Evolutionary conservation across 805 yeast genomes (phyloP).

Genomic region (Candida wancherniae): DNA sequence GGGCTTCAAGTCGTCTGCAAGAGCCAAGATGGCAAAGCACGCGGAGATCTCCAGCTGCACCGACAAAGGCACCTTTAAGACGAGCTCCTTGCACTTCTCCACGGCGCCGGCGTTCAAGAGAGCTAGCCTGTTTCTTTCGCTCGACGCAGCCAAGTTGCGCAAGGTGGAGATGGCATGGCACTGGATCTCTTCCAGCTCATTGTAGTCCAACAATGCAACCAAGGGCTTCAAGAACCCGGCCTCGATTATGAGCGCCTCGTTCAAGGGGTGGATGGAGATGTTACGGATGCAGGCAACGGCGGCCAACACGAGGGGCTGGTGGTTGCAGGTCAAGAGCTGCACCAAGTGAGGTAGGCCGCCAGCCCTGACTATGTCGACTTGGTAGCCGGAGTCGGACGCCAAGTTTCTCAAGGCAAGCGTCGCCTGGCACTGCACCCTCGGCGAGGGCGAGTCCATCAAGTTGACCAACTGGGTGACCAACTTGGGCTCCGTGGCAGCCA

Average conservation of each 20-base stretch:
- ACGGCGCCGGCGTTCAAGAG: conserved; percentile 94
- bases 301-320: conserved; percentile 88
- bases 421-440: conserved; percentile 97
- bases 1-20: conserved; percentile 90
- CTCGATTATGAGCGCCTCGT: conserved; percentile 92
- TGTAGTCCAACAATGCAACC: conserved; percentile 75
- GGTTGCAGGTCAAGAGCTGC: conserved; percentile 80
- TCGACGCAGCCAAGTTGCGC: conserved; percentile 92
- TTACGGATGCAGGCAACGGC: conserved; percentile 98
- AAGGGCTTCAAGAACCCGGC: conserved; percentile 94
- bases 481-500: conserved; percentile 89
- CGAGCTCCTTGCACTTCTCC: conserved; percentile 83
- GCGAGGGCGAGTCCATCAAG: conserved; percentile 88
- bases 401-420: conserved; percentile 92
- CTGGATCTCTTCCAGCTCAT: conserved; percentile 91
- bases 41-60: conserved; percentile 97
- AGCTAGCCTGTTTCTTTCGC: conserved; percentile 88
- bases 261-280: conserved; percentile 92
- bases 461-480: conserved; percentile 82
- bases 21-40: conserved; percentile 92
- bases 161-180: conserved; percentile 97
- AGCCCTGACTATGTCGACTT: conserved; percentile 89
- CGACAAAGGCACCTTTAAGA: conserved; percentile 77
- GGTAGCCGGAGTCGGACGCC: conserved; percentile 95
- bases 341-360: conserved; percentile 94